Evolutionary conservation across 2,329 filamentous ascomycete genomes (phyloP).

Genomic region (Sporothrix curviconia): DNA sequence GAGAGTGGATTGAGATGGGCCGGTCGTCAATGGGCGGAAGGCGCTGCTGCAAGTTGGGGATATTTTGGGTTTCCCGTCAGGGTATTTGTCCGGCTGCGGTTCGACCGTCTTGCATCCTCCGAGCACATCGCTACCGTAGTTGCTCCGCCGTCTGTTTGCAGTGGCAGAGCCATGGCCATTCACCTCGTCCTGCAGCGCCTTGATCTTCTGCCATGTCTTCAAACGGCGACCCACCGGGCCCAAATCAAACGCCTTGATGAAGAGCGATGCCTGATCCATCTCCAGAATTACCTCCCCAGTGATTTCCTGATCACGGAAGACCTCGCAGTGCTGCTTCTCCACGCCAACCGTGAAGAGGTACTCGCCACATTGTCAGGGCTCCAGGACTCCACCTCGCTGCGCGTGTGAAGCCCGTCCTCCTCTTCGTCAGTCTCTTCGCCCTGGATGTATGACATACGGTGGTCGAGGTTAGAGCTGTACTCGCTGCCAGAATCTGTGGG

Average conservation of each 20-base stretch:
- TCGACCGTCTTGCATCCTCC: slow-evolving; percentile 43
- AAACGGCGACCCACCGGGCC: slow-evolving; percentile 83
- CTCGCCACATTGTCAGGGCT: slow-evolving; percentile 72
- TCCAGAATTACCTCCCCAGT: slow-evolving; percentile 85
- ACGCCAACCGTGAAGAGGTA: slow-evolving; percentile 81
- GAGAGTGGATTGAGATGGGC: slow-evolving; percentile 40
- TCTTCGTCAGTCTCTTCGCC: slow-evolving; percentile 95
- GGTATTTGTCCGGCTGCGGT: slow-evolving; percentile 52
- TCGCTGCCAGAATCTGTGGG: slow-evolving; percentile 79
- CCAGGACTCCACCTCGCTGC: slow-evolving; percentile 73
- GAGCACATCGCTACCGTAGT: slow-evolving; percentile 54
- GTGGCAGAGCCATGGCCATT: slow-evolving; percentile 41
- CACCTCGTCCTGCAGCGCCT: slow-evolving; percentile 81
- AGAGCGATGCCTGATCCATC: slow-evolving; percentile 92
- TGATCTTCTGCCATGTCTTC: slow-evolving; percentile 96
- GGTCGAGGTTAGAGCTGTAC: slow-evolving; percentile 72
- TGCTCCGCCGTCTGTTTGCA: slow-evolving; percentile 38
- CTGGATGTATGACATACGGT: slow-evolving; percentile 82
- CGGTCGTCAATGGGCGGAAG: slow-evolving; percentile 37
- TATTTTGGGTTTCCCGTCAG: slow-evolving; percentile 45
- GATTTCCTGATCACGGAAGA: slow-evolving; percentile 94
- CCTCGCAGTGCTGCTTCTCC: slow-evolving; percentile 83
- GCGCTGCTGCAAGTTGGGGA: slow-evolving; percentile 40
- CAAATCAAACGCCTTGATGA: slow-evolving; percentile 91
- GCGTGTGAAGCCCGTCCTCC: slow-evolving; percentile 62